Evolutionary conservation across 805 yeast species (phyloP).

Genomic region (Kodamaea kakaduensis): DNA sequence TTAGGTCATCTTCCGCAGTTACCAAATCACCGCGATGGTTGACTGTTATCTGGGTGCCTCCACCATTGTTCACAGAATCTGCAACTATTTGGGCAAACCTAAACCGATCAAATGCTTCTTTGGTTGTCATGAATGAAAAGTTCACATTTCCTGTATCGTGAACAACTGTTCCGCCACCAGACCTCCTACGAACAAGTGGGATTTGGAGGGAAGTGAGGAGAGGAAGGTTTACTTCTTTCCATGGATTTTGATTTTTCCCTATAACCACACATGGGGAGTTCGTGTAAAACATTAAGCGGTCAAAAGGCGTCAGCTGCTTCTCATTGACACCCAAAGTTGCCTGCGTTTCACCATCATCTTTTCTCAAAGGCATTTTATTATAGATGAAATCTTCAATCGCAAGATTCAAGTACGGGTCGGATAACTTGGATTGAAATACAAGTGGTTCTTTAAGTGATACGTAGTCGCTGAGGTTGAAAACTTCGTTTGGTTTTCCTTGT

Average conservation of each 20-base stretch:
- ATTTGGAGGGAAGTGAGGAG: slow-evolving; percentile 46
- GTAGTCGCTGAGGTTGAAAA: slow-evolving; percentile 3
- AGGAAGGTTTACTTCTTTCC: slow-evolving; percentile 74
- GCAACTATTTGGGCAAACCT: slow-evolving; percentile 47
- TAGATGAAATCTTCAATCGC: slow-evolving; percentile 82
- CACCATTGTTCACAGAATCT: slow-evolving; percentile 23
- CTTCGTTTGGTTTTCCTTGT: too few relatives aligned
- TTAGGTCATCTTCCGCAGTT: slow-evolving; percentile 38
- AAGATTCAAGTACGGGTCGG: slow-evolving; percentile 69
- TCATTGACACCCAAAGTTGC: too few relatives aligned
- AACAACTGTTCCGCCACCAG: slow-evolving; percentile 97
- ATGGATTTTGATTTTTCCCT: slow-evolving; percentile 95
- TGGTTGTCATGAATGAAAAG: slow-evolving; percentile 72
- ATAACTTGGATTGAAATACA: slow-evolving; percentile 53
- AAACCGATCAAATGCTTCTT: slow-evolving; percentile 59
- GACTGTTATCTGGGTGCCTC: slow-evolving; percentile 35
- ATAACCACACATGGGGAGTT: slow-evolving; percentile 86
- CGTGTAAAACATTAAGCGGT: slow-evolving; percentile 65
- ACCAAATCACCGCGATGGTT: slow-evolving; percentile 82
- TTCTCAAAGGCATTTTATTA: slow-evolving; percentile 53
- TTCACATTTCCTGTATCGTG: slow-evolving; percentile 90
- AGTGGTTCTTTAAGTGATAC: slow-evolving; percentile 35
- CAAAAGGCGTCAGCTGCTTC: slow-evolving; percentile 27
- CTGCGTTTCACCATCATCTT: slow-evolving; percentile 11
- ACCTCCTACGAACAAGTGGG: slow-evolving; percentile 70